Base-by-base conservation (phyloP, 2,329 filamentous ascomycete genomes). In the Verticillium longisporum region DNA sequence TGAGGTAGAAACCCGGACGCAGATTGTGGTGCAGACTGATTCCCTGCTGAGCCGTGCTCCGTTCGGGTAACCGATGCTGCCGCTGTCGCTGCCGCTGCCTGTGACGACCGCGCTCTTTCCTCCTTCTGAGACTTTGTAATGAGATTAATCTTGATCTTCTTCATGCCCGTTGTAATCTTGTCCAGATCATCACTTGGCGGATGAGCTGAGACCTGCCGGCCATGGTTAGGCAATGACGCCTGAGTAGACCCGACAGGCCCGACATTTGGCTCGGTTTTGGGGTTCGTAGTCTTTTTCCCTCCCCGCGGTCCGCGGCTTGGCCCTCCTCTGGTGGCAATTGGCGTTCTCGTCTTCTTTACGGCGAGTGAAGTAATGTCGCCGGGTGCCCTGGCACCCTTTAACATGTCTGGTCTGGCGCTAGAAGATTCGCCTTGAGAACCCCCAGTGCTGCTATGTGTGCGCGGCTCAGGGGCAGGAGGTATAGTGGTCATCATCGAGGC, bases 101-200 rank as follows among this genome's bases (percentile, higher is more conserved):
- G 50, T 21, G 60, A 57, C 18, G 71, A 67, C 60, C 70, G 69
- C 59, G 80, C 79, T 32, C 77, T 79, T 1, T 81, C 83, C 57
- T 85, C 84, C 66, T 79, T 81, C 66, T 86, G 82, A 45, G 83
- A 78, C 62, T 85, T 79, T 1, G 83, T 86, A 45, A 87, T 76
- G 31, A 88, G 70, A 59, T 83, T 87, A 66, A 88, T 84, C 68
- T 83, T 86, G 61, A 88, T 83, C 70, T 82, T 86, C 69, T 83
- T 86, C 80, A 88, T 83, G 1, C 83, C 81, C 38, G 75, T 77
- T 0, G 84, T 82, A 63, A 88, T 77, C 57, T 74, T 79, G 59
- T 87, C 83, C 38, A 88, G 69, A 57, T 80, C 80, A 56, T 78
- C 74, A 2, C 66, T 68, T 7, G 69, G 57, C 14, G 64, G 65